phyloP scores from a whole-genome alignment of 139 green algal species.

The Gonium pectorale region DNA sequence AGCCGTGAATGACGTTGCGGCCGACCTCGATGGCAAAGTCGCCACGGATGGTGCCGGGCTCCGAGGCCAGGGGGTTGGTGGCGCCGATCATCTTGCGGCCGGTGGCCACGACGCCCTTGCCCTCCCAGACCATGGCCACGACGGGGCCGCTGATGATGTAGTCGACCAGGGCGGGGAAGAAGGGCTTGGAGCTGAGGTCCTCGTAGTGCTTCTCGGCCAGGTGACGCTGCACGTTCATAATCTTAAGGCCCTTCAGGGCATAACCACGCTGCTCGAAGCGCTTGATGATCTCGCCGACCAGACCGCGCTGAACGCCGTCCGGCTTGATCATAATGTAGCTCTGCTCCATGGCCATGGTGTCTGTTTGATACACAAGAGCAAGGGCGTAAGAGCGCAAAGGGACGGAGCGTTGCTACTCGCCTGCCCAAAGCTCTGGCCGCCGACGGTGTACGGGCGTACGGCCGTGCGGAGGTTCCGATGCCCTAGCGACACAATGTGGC shows the following conservation, averaged over 20 bases:
- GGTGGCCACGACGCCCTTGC: conserved; percentile 79
- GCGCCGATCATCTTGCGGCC: conserved; percentile 90
- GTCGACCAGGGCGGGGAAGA: conserved; percentile 88
- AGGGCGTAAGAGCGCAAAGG: too few species aligned
- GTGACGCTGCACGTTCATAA: conserved; percentile 82
- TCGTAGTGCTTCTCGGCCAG: conserved; percentile 92
- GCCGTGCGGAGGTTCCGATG: too few species aligned
- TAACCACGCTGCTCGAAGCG: conserved; percentile 86
- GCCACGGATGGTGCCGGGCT: conserved; percentile 92
- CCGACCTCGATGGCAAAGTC: conserved; percentile 84
- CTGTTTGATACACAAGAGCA: too few species aligned
- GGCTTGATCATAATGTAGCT: conserved; percentile 80
- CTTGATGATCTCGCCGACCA: conserved; percentile 82
- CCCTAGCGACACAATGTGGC: too few species aligned
- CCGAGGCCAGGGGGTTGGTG: conserved; percentile 87
- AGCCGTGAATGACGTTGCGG: conserved; percentile 96
- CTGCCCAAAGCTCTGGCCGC: too few species aligned
- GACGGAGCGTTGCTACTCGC: too few species aligned
- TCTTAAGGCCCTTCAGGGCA: conserved; percentile 87
- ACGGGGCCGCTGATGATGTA: conserved; percentile 92
- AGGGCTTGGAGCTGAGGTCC: conserved; percentile 90
- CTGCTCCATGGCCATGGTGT: conserved; percentile 55
- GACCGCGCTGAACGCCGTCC: conserved; percentile 75
- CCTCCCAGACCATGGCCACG: conserved; percentile 90
- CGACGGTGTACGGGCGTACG: too few species aligned